Evolutionary conservation across 2,329 filamentous ascomycete genomes (phyloP).

Genomic region (Pleomassaria siparia): DNA sequence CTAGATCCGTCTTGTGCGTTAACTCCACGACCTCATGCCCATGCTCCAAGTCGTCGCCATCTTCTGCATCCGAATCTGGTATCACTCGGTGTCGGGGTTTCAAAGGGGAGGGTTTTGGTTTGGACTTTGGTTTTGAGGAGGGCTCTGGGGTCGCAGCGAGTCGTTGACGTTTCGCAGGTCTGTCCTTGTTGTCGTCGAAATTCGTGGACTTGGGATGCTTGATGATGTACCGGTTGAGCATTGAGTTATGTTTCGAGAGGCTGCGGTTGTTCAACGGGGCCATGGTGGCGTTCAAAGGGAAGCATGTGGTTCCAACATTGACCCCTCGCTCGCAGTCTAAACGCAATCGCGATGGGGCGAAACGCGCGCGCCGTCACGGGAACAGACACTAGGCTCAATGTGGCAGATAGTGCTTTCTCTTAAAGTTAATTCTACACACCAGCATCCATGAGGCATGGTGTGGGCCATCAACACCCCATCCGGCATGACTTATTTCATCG

Average conservation of each 20-base stretch:
- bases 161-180: slow-evolving; percentile 48
- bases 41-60: slow-evolving; percentile 36
- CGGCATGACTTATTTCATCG: too few species aligned
- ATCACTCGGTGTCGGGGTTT: slow-evolving; percentile 31
- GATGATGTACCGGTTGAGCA: slow-evolving; percentile 45
- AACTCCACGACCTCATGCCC: slow-evolving; percentile 7
- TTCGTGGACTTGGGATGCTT: slow-evolving; percentile 50
- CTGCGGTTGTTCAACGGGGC: slow-evolving; percentile 41
- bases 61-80: slow-evolving; percentile 44
- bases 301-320: neutral
- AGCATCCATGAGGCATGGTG: too few species aligned
- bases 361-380: slow-evolving; percentile 2
- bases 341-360: neutral
- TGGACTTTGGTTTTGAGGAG: slow-evolving; percentile 1
- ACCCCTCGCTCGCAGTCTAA: neutral
- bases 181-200: slow-evolving; percentile 43
- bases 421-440: too few species aligned
- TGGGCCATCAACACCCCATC: too few species aligned
- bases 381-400: neutral
- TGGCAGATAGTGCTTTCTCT: neutral
- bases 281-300: slow-evolving; percentile 21
- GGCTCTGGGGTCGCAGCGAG: slow-evolving; percentile 24
- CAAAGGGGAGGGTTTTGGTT: neutral
- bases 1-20: slow-evolving; percentile 64
- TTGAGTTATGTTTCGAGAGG: slow-evolving; percentile 50